These are phyloP conservation scores for Calocera cornea DNA, from an alignment of 768 basidiomycete genomes.

Conservation along the genomic window DNA sequence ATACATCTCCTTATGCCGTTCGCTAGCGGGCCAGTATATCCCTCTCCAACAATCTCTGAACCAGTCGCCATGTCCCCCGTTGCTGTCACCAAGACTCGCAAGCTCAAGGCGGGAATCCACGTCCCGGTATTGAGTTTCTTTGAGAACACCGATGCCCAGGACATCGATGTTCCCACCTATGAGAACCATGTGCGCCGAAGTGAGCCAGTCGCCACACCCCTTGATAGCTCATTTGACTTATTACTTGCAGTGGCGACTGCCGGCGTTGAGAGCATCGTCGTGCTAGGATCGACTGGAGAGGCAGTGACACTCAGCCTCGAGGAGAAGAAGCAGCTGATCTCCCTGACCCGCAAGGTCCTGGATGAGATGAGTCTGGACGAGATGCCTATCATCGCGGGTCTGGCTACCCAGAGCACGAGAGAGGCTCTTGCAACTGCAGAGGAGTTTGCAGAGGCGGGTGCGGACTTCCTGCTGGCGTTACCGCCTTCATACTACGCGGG, in stretches of 20 bases:
- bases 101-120: conserved; percentile 11
- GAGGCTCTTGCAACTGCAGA: conserved; percentile 24
- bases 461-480: conserved; percentile 27
- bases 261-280: conserved; percentile 22
- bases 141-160: conserved; percentile 21
- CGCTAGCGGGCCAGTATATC: neutral
- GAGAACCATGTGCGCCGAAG: conserved; percentile 23
- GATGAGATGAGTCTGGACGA: conserved; percentile 23
- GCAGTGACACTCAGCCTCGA: conserved; percentile 21
- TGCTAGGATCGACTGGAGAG: conserved; percentile 23
- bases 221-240: neutral
- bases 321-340: conserved; percentile 21
- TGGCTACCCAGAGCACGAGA: conserved; percentile 24
- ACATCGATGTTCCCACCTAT: conserved; percentile 24
- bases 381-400: conserved; percentile 26
- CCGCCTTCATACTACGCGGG: conserved; percentile 21
- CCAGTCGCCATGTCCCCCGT: neutral
- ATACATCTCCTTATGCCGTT: neutral
- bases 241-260: conserved; percentile 13
- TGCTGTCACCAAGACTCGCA: neutral
- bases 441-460: conserved; percentile 27
- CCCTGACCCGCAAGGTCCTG: conserved; percentile 22
- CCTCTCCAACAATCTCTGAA: neutral
- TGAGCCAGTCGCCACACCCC: neutral
- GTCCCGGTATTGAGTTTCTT: conserved; percentile 25